A percentile compares a stretch with the other conserved stretches of the same genome.
These are phyloP conservation scores for Dichotomopilus funicola DNA, from an alignment of 2,329 filamentous ascomycete species.

Conservation along the genomic window DNA sequence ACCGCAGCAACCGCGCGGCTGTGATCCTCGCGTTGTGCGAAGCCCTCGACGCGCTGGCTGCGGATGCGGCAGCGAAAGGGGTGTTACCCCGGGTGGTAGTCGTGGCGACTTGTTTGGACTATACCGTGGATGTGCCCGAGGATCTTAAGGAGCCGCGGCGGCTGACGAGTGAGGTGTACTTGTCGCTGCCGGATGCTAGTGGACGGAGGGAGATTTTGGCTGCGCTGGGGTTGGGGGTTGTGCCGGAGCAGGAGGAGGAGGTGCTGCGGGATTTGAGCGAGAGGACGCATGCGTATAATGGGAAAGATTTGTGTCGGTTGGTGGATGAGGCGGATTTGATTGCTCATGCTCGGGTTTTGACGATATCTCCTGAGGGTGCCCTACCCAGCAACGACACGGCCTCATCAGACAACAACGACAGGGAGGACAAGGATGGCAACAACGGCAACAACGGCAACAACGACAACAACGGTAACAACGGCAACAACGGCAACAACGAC, in stretches of 20 bases:
- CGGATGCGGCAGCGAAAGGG: constrained; percentile 31
- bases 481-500: neutral
- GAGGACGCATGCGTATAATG: constrained; percentile 81
- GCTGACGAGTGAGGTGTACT: constrained; percentile 60
- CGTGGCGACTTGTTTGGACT: constrained; percentile 65
- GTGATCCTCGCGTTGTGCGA: constrained; percentile 46
- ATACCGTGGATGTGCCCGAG: constrained; percentile 64
- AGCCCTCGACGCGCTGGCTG: constrained; percentile 46
- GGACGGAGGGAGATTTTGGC: constrained; percentile 70
- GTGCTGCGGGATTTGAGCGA: constrained; percentile 58
- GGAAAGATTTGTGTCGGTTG: constrained; percentile 65
- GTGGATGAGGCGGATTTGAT: constrained; percentile 42
- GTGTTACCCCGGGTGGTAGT: constrained; percentile 58
- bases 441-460: neutral
- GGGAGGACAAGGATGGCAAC: constrained; percentile 15
- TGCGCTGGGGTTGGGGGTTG: constrained; percentile 45
- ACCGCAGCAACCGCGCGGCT: constrained; percentile 43
- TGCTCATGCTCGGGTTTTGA: neutral
- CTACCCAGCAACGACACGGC: neutral
- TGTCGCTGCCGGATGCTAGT: constrained; percentile 68
- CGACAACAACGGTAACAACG: constrained; percentile 18
- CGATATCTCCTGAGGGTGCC: constrained; percentile 21
- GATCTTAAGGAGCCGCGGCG: constrained; percentile 59
- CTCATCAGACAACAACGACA: too few species aligned
- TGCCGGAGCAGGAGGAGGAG: constrained; percentile 41